Evolutionary conservation across 2,329 filamentous ascomycete genomes (phyloP), one percentile per base, ranked within the genome.

Genomic region (Talaromyces sp.): DNA sequence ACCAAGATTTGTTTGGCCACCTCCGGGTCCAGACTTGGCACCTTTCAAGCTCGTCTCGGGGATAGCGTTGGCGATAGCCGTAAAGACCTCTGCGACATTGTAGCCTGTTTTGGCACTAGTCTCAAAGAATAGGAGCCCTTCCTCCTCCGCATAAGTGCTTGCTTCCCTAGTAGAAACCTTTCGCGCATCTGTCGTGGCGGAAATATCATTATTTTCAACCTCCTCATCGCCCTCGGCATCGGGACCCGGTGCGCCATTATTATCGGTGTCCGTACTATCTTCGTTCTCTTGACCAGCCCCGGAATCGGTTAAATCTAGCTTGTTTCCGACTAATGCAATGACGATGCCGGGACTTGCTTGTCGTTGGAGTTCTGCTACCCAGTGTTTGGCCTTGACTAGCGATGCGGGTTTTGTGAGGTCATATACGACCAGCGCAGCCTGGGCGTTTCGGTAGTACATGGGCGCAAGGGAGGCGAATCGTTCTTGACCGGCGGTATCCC

Each of bases 361-460:
- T 70, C 93, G 86, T 79, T 97, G 93, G 58, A 99, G 84, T 77
- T 99, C 93, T 58, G 93, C 93, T 57, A 99, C 92, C 93, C 93
- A 99, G 81, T 97, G 93, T 78, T 96, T 96, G 55, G 94, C 94
- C 80, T 99, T 97, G 76, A 91, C 86, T 66, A 99, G 86, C 50
- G 91, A 96, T 52, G 91, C 94, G 43, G 92, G 89, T 77, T 97
- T 97, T 62, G 94, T 99, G 68, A 99, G 87, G 73, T 99, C 93
- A 84, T 97, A 99, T 73, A 97, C 93, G 62, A 99, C 93, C 65
- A 99, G 89, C 13, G 94, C 94, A 63, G 92, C 91, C 79, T 97
- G 93, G 53, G 94, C 94, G 74, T 99, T 97, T 77, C 93, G 91
- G 81, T 97, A 97, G 83, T 99, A 99, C 94, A 97, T 97, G 68